Evolutionary conservation across 495 filamentous ascomycete species (phyloP).

Genomic region (Astrothelium subdiscretum): DNA sequence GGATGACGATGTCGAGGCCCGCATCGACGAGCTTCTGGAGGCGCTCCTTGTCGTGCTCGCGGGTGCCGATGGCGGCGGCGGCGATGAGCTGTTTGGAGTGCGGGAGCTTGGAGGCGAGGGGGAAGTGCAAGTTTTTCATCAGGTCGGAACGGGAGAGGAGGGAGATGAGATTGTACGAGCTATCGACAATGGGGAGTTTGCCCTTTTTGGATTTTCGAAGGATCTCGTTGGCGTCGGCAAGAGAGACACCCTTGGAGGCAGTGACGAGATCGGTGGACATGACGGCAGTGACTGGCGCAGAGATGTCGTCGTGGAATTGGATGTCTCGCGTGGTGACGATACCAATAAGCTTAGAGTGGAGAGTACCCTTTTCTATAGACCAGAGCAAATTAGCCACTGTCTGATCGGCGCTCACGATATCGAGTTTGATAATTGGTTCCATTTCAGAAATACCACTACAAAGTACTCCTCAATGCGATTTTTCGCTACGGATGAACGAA

Average conservation of each 20-base stretch:
- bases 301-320: slow-evolving; percentile 68
- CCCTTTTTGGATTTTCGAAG: slow-evolving; percentile 95
- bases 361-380: slow-evolving; percentile 68
- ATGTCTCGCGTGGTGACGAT: slow-evolving; percentile 97
- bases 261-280: slow-evolving; percentile 97
- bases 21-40: slow-evolving; percentile 86
- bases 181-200: slow-evolving; percentile 93
- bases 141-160: slow-evolving; percentile 94
- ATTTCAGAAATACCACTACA: slow-evolving; percentile 26
- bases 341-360: slow-evolving; percentile 87
- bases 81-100: slow-evolving; percentile 96
- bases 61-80: slow-evolving; percentile 88
- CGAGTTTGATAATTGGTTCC: not conserved
- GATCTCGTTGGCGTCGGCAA: slow-evolving; percentile 84
- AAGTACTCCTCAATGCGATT: slow-evolving; percentile 73
- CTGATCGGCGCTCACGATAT: not conserved
- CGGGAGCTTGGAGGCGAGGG: slow-evolving; percentile 89
- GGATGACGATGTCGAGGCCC: slow-evolving; percentile 86
- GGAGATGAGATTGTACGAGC: slow-evolving; percentile 74
- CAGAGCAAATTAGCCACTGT: not conserved
- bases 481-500: slow-evolving; percentile 99
- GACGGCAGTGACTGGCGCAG: slow-evolving; percentile 69
- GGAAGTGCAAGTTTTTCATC: slow-evolving; percentile 98
- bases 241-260: slow-evolving; percentile 69
- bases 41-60: slow-evolving; percentile 77